Percentiles rank a stretch among this genome's conserved stretches.
Evolutionary conservation across 2,329 filamentous ascomycete species (phyloP).

Genomic region (Fusarium caatingaense): DNA sequence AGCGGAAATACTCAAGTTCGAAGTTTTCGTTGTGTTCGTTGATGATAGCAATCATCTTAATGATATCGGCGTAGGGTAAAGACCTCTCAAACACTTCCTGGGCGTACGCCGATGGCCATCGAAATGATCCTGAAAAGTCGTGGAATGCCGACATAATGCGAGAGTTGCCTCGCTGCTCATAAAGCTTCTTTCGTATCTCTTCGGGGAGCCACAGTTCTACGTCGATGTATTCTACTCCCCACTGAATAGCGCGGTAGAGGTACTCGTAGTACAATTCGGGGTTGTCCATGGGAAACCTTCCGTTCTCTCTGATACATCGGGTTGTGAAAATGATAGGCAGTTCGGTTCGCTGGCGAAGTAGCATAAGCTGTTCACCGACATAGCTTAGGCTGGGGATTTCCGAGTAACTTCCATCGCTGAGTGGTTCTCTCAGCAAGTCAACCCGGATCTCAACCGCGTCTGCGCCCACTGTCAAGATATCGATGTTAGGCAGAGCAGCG

Average conservation of each 20-base stretch:
- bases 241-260: slow-evolving; percentile 85
- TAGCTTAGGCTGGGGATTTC: slow-evolving; percentile 82
- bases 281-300: slow-evolving; percentile 85
- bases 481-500: slow-evolving; percentile 83
- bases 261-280: slow-evolving; percentile 81
- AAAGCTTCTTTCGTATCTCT: slow-evolving; percentile 74
- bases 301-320: slow-evolving; percentile 83
- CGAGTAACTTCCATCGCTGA: slow-evolving; percentile 70
- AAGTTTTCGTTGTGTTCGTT: slow-evolving; percentile 88
- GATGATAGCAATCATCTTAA: slow-evolving; percentile 91
- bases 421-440: slow-evolving; percentile 80
- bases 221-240: slow-evolving; percentile 91
- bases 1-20: slow-evolving; percentile 89
- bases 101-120: slow-evolving; percentile 81
- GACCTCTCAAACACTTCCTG: slow-evolving; percentile 78
- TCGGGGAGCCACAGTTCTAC: slow-evolving; percentile 90
- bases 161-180: slow-evolving; percentile 78
- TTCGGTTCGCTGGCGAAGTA: slow-evolving; percentile 84
- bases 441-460: slow-evolving; percentile 89
- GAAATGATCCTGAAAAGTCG: slow-evolving; percentile 86
- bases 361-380: slow-evolving; percentile 87
- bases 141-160: slow-evolving; percentile 94
- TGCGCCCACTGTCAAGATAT: slow-evolving; percentile 87
- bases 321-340: slow-evolving; percentile 92
- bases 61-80: slow-evolving; percentile 81